Conservation (phyloP, 169 alveolate genomes). For the Condylostoma magnum region DNA sequence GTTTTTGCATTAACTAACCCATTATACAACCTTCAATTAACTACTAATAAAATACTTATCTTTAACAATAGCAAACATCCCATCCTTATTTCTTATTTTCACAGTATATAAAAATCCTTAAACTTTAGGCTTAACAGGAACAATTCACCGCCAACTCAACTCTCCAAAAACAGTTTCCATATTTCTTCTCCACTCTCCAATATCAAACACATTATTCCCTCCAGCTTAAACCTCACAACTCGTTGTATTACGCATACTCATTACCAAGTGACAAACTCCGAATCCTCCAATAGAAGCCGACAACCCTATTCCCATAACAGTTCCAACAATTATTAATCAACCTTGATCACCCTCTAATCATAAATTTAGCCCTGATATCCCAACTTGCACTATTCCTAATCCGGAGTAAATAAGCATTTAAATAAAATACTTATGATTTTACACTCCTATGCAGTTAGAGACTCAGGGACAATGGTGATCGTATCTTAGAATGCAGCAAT, state of each 20-base stretch:
- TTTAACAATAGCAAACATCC: too few species aligned
- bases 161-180: neutral
- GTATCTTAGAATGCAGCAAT: constrained; percentile 87
- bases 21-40: too few species aligned
- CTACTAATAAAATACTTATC: too few species aligned
- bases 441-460: constrained; percentile 86
- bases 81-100: too few species aligned
- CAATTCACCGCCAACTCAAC: neutral
- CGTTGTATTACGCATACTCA: neutral
- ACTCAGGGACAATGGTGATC: constrained; percentile 98
- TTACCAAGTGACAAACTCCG: neutral
- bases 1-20: too few species aligned
- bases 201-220: constrained; percentile 8
- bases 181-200: neutral
- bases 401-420: constrained; percentile 28
- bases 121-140: too few species aligned
- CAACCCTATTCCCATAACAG: neutral
- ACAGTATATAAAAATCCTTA: too few species aligned
- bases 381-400: neutral
- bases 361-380: neutral
- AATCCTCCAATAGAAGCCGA: neutral
- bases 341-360: neutral
- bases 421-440: constrained; percentile 68
- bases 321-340: neutral
- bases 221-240: neutral